Evolutionary conservation across 352 stramenopile genomes (phyloP), one percentile per base, ranked within the genome.

Genomic region (Peronospora destructor): DNA sequence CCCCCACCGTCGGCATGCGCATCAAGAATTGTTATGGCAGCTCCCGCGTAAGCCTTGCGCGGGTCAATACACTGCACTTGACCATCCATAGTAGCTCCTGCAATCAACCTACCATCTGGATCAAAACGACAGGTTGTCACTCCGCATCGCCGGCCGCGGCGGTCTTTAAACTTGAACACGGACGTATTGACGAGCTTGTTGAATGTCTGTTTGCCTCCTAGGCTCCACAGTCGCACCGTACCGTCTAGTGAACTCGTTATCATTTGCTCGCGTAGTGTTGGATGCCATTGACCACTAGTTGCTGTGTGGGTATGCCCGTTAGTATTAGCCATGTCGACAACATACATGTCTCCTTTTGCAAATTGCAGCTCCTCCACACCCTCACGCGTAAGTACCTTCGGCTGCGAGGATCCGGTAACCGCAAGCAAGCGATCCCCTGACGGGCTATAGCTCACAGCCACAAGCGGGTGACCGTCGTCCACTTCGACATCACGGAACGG

Each of bases 311-410:
- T 93, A 57, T 93, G 83, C 6, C 83, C 83, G 23, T 84, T 84
- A 9, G 83, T 93, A 46, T 91, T 72, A 0, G 68, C 73, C 83
- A 93, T 93, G 49, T 93, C 83, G 26, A 90, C 68, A 14, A 91
- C 73, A 55, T 93, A 93, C 79, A 91, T 91, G 52, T 93, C 82
- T 21, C 82, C 82, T 38, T 84, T 89, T 14, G 75, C 73, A 33
- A 90, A 89, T 33, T 93, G 79, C 0, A 90, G 33, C 55, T 91
- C 76, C 30, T 85, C 75, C 5, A 91, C 76, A 17, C 82, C 82
- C 68, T 93, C 82, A 16, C 82, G 71, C 6, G 71, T 75, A 32
- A 93, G 55, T 17, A 93, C 57, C 46, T 91, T 91, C 0, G 82
- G 77, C 41, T 91, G 79, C 14, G 77, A 86, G 7, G 77, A 87